Conservation (phyloP, 2,329 filamentous ascomycete genomes). For the Aspergillus oerlinghausenensis region DNA sequence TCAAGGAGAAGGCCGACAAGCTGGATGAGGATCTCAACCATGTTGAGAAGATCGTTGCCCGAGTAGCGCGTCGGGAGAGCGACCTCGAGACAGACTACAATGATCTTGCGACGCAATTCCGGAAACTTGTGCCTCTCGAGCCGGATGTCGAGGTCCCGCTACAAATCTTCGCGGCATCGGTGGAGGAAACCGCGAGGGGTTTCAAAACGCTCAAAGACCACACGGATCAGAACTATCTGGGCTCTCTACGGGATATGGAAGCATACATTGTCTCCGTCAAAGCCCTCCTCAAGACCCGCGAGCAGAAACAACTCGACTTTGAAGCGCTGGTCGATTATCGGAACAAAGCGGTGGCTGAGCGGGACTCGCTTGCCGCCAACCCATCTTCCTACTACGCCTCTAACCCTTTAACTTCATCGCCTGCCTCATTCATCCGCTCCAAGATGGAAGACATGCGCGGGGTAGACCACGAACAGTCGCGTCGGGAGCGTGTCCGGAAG, state of each 20-base stretch:
- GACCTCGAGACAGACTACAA: slow-evolving; percentile 85
- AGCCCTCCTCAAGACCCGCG: slow-evolving; percentile 80
- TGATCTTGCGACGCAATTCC: slow-evolving; percentile 90
- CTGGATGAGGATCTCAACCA: slow-evolving; percentile 88
- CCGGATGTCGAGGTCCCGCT: slow-evolving; percentile 78
- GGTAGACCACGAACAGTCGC: slow-evolving; percentile 89
- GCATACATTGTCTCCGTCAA: slow-evolving; percentile 87
- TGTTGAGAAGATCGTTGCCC: slow-evolving; percentile 91
- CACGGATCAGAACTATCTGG: slow-evolving; percentile 93
- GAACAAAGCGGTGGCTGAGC: slow-evolving; percentile 80
- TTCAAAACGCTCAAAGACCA: slow-evolving; percentile 79
- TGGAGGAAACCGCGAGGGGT: slow-evolving; percentile 76
- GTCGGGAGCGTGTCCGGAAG: slow-evolving; percentile 81
- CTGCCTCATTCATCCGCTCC: slow-evolving; percentile 79
- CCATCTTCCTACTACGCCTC: slow-evolving; percentile 55
- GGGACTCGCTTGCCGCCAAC: slow-evolving; percentile 70
- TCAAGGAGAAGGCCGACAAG: slow-evolving; percentile 87
- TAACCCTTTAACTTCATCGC: slow-evolving; percentile 55
- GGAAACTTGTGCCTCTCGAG: slow-evolving; percentile 84
- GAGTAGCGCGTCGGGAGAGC: slow-evolving; percentile 79
- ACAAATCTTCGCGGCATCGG: slow-evolving; percentile 78
- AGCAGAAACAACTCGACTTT: slow-evolving; percentile 97
- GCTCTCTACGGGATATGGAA: slow-evolving; percentile 90
- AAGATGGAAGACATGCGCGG: slow-evolving; percentile 97
- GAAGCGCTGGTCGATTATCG: slow-evolving; percentile 95